Percentiles rank a stretch among this genome's conserved stretches.
These are phyloP conservation scores for Collybia nuda DNA, from an alignment of 768 basidiomycete genomes.

Conservation along the genomic window DNA sequence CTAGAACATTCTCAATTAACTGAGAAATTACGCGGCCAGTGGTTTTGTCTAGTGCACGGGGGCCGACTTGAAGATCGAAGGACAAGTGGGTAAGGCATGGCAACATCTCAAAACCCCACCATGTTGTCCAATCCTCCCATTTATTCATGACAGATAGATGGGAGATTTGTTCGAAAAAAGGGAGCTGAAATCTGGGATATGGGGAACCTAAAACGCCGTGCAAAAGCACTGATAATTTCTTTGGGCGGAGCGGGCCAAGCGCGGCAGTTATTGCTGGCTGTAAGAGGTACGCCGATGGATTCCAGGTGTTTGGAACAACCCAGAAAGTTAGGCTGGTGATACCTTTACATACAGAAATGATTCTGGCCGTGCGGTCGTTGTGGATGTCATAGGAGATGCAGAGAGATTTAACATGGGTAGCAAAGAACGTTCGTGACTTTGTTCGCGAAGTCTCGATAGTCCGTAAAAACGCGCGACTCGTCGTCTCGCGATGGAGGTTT, in stretches of 20 bases:
- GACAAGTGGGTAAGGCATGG: conserved; percentile 35
- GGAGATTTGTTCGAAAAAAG: conserved; percentile 34
- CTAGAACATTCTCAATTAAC: conserved; percentile 21
- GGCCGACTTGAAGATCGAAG: conserved; percentile 33
- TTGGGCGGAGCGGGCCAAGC: conserved; percentile 25
- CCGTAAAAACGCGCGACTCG: conserved; percentile 33
- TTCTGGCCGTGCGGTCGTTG: conserved; percentile 24
- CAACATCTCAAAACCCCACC: conserved; percentile 27
- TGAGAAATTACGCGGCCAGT: conserved; percentile 17
- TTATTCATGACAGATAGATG: conserved; percentile 38
- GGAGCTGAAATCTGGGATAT: conserved; percentile 21
- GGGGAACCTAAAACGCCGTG: conserved; percentile 20
- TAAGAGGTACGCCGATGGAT: conserved; percentile 6
- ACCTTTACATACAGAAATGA: conserved; percentile 33
- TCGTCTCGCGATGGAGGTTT: conserved; percentile 27
- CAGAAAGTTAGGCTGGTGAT: conserved; percentile 36
- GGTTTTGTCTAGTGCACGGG: conserved; percentile 18
- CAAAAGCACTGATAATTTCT: conserved; percentile 29
- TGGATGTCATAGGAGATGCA: conserved; percentile 34
- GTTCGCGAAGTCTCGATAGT: conserved; percentile 33
- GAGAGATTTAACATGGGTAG: conserved; percentile 33
- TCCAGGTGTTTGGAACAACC: conserved; percentile 22
- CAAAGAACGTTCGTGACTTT: conserved; percentile 31
- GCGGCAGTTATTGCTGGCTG: conserved; percentile 16
- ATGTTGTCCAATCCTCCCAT: conserved; percentile 43